A percentile compares a stretch with the other conserved stretches of the same genome.
Conservation (phyloP, 2,329 filamentous ascomycete genomes). For the Xylogone sp. region DNA sequence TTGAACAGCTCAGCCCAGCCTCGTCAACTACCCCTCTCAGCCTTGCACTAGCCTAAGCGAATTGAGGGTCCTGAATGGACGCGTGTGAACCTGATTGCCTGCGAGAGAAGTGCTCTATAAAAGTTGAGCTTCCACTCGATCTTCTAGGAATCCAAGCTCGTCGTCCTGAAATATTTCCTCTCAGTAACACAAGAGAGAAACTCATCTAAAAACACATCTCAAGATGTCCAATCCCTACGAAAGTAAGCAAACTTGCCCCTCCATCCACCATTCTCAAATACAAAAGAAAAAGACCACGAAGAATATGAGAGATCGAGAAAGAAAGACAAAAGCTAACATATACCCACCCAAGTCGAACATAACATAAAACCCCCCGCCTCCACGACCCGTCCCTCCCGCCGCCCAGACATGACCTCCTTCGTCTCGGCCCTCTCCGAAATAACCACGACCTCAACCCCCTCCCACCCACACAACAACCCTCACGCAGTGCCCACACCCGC, state of each 20-base stretch:
- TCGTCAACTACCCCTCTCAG: not conserved
- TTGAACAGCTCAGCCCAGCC: too few relatives aligned
- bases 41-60: not conserved
- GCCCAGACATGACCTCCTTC: constrained; percentile 62
- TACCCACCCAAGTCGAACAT: constrained; percentile 52
- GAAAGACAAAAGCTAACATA: constrained; percentile 5
- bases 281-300: not conserved
- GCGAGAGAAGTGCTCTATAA: not conserved
- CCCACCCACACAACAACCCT: constrained; percentile 38
- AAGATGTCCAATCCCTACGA: constrained; percentile 56
- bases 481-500: constrained; percentile 57
- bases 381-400: constrained; percentile 37
- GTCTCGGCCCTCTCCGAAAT: constrained; percentile 47
- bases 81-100: not conserved
- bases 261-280: constrained; percentile 1
- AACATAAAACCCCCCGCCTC: constrained; percentile 48
- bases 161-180: too few relatives aligned
- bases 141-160: too few relatives aligned
- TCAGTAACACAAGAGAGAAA: not conserved
- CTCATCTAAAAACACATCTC: constrained; percentile 4
- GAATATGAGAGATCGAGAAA: too few relatives aligned
- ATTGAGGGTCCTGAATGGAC: not conserved
- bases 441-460: constrained; percentile 25
- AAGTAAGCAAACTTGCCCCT: constrained; percentile 32
- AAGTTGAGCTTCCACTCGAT: too few relatives aligned